These are phyloP conservation scores for bread wheat (Triticum aestivum) DNA, from an alignment of 176 grass and related monocot genomes.

Conservation along the genomic window DNA sequence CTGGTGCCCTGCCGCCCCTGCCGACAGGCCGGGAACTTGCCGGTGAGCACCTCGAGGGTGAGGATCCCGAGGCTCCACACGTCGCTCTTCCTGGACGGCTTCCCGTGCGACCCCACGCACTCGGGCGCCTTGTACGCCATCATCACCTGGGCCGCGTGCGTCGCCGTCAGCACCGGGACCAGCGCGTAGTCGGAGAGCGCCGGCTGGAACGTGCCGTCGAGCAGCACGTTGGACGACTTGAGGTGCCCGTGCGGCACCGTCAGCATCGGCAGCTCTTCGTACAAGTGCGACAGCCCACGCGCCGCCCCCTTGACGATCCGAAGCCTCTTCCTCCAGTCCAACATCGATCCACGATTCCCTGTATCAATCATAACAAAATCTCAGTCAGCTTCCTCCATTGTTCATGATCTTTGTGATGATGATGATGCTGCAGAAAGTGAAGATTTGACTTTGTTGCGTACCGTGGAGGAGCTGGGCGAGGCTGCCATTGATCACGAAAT, in stretches of 20 bases:
- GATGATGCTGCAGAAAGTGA: neutral
- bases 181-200: constrained; percentile 81
- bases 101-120: constrained; percentile 40
- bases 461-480: constrained; percentile 75
- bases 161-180: constrained; percentile 64
- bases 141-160: constrained; percentile 61
- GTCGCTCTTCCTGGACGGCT: constrained; percentile 89
- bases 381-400: neutral
- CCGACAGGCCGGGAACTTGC: constrained; percentile 51
- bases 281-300: constrained; percentile 58
- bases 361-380: neutral
- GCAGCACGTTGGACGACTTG: constrained; percentile 88
- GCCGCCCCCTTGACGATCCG: constrained; percentile 68
- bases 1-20: constrained; percentile 32
- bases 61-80: constrained; percentile 86
- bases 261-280: constrained; percentile 89
- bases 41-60: constrained; percentile 73
- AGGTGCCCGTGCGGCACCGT: constrained; percentile 92
- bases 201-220: constrained; percentile 48
- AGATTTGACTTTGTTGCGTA: neutral
- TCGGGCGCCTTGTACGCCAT: constrained; percentile 80
- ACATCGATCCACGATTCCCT: constrained; percentile 35
- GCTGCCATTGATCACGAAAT: constrained; percentile 68
- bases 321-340: constrained; percentile 72
- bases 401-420: neutral